Base-by-base conservation (phyloP, 176 grass and related monocot genomes). In the Elaeis guineensis region DNA sequence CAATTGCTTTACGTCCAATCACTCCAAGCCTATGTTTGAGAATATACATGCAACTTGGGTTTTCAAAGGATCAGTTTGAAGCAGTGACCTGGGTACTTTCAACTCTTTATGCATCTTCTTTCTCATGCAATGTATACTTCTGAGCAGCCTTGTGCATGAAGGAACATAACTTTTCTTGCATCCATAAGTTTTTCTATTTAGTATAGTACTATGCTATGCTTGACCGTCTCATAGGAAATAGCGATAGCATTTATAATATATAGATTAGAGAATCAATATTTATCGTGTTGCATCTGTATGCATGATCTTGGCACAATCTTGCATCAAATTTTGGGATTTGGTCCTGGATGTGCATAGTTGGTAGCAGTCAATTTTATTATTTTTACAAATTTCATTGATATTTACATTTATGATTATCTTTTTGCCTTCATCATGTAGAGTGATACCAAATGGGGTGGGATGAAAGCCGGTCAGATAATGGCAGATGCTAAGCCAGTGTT, bases 11-110 rank as follows among this genome's bases (percentile, higher is more conserved):
- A 64, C 88, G 78, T 83, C 92, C 92, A 19, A 69, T 97, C 30
- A 62, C 83, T 59, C 92, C 92, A 58, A 91, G 92, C 82, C 72
- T 97, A 61, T 97, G 75, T 25, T 75, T 67, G 54, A 78, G 81
- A 69, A 91, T 97, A 69, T 85, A 90, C 65, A 61, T 71, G 53
- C 92, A 97, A 66, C 87, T 91, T 73, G 87, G 92, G 61, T 91
- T 88, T 66, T 80, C 92, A 17, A 60, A 91, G 53, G 87, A 91
- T 25, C 83, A 91, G 63, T 88, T 80, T 75, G 77, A 75, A 49
- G 50, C 70, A 69, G 62, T 80, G 63, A 82, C 75, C 63, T 97
- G 92, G 92, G 92, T 97, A 96, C 54, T 85, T 30, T 71, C 59
- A 18, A 51, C 14, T 39, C 61, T 57, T 75, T 4, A 59, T 59